Percentiles rank a stretch among this genome's conserved stretches.
phyloP scores from a whole-genome alignment of 768 basidiomycete genomes.

The Lactarius tabidus region DNA sequence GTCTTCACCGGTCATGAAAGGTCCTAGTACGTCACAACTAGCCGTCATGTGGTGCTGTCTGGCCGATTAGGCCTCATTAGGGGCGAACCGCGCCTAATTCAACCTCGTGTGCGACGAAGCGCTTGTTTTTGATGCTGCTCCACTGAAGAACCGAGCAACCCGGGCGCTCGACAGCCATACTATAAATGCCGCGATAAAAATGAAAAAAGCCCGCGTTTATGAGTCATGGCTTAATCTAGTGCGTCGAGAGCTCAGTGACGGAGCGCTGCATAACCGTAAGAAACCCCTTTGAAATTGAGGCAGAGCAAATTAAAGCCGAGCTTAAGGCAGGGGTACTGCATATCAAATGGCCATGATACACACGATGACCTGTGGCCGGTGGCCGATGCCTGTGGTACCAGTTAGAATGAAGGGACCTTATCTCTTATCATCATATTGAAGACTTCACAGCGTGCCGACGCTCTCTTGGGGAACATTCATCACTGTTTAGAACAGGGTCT shows the following conservation, averaged over 20 bases:
- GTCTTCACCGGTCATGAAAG: conserved; percentile 15
- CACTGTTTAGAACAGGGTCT: not conserved
- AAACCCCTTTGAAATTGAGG: not conserved
- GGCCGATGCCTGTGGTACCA: not conserved
- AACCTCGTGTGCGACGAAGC: not conserved
- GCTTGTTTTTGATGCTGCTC: not conserved
- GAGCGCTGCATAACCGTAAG: not conserved
- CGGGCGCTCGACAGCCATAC: not conserved
- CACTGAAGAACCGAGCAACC: not conserved
- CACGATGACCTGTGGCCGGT: too few species aligned
- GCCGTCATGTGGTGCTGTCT: conserved; percentile 6
- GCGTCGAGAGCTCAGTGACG: not conserved
- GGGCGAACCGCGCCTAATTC: not conserved
- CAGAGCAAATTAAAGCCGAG: not conserved
- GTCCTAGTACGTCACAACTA: not conserved
- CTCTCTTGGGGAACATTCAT: not conserved
- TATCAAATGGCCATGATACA: not conserved
- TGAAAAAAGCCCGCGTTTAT: not conserved
- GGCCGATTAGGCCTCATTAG: not conserved
- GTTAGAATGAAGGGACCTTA: not conserved
- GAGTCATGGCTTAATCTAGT: not conserved
- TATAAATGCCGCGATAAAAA: not conserved
- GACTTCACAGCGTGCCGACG: not conserved
- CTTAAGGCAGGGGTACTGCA: not conserved
- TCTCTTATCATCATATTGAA: not conserved